Conservation (phyloP, 1,284 basidiomycete species). For the Trametes versicolor region DNA sequence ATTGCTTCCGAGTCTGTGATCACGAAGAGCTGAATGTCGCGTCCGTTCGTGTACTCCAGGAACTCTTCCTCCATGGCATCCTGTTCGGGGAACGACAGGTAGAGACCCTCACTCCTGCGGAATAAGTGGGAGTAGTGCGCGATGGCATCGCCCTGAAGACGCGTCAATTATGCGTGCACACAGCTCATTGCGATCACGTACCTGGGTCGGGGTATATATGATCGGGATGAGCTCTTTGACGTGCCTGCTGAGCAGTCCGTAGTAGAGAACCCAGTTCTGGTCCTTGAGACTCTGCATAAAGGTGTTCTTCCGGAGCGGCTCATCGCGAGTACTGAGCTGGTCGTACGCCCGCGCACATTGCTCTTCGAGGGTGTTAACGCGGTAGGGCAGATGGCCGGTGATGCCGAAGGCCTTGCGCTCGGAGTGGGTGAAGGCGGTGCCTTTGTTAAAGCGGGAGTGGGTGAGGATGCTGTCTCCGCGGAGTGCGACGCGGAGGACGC, state of each 20-base stretch:
- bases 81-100: conserved; percentile 70
- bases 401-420: conserved; percentile 81
- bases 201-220: conserved; percentile 80
- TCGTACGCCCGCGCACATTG: conserved; percentile 78
- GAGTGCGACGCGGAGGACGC: conserved; percentile 57
- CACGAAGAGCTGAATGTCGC: conserved; percentile 78
- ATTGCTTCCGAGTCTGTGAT: conserved; percentile 88
- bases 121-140: conserved; percentile 85
- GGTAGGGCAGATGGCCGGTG: conserved; percentile 78
- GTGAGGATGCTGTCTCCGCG: conserved; percentile 69
- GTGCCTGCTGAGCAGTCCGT: conserved; percentile 70
- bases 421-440: conserved; percentile 73
- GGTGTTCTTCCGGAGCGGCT: conserved; percentile 70
- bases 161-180: background rate
- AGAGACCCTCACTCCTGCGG: conserved; percentile 77
- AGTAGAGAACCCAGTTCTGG: conserved; percentile 84
- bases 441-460: conserved; percentile 75
- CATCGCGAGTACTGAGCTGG: conserved; percentile 62
- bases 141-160: conserved; percentile 57
- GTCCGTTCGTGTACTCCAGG: conserved; percentile 67
- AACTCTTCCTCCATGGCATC: conserved; percentile 82
- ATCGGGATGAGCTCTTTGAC: conserved; percentile 82
- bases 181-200: conserved; percentile 37
- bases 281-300: conserved; percentile 79
- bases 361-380: conserved; percentile 79